Evolutionary conservation across 129 eudicot species (phyloP).

Genomic region (Escallonia herrerae): DNA sequence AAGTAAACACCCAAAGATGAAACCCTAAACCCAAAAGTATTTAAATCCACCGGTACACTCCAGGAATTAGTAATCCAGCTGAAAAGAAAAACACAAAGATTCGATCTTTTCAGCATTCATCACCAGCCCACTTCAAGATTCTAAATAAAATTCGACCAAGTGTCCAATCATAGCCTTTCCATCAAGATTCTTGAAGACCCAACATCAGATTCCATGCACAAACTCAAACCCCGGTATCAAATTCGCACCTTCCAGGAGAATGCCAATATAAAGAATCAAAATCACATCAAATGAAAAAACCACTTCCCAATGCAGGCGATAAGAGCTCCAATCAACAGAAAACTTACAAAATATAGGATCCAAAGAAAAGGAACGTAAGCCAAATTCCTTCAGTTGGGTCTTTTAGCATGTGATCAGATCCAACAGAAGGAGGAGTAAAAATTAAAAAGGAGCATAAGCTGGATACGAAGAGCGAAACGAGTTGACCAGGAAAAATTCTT

Average conservation of each 20-base stretch:
- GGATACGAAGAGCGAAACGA: slow-evolving; percentile 2
- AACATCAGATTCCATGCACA: slow-evolving; percentile 11
- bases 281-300: background rate
- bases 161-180: slow-evolving; percentile 3
- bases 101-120: slow-evolving; percentile 8
- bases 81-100: background rate
- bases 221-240: slow-evolving; percentile 10
- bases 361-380: background rate
- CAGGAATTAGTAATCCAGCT: background rate
- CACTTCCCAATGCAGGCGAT: background rate
- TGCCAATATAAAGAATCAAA: slow-evolving; percentile 3
- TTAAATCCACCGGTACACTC: slow-evolving; percentile 2
- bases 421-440: background rate
- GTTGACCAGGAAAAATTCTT: slow-evolving; percentile 22
- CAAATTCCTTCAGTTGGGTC: slow-evolving; percentile 3
- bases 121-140: slow-evolving; percentile 17
- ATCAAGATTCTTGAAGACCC: slow-evolving; percentile 7
- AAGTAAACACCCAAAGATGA: background rate
- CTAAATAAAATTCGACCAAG: background rate
- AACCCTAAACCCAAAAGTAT: background rate
- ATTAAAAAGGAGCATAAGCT: background rate
- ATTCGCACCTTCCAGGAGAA: background rate
- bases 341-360: background rate
- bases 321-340: slow-evolving; percentile 4
- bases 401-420: slow-evolving; percentile 17